These are phyloP conservation scores for Ophiostoma tasmaniense DNA, from an alignment of 2,329 filamentous ascomycete genomes.

Conservation along the genomic window DNA sequence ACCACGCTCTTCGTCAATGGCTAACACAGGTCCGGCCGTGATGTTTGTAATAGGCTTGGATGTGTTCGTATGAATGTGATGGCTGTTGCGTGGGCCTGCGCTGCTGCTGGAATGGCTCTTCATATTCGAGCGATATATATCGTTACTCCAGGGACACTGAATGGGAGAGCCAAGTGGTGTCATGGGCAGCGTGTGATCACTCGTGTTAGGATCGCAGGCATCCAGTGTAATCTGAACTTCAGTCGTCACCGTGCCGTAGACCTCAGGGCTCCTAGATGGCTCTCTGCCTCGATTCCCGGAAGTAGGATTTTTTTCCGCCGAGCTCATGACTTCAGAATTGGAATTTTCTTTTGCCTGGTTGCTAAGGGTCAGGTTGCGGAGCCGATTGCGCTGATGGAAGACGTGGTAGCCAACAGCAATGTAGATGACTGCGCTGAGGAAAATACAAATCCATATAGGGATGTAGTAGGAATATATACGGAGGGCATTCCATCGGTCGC, in stretches of 20 bases:
- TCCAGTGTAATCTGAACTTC: slow-evolving; percentile 40
- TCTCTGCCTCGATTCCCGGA: neutral
- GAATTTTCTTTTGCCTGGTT: slow-evolving; percentile 31
- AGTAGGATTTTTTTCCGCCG: neutral
- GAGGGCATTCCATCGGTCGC: slow-evolving; percentile 43
- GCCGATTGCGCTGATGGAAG: slow-evolving; percentile 48
- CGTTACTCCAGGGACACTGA: slow-evolving; percentile 17
- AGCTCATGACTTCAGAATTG: slow-evolving; percentile 23
- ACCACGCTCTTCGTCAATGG: slow-evolving; percentile 7
- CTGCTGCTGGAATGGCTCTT: neutral
- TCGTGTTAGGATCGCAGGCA: slow-evolving; percentile 18
- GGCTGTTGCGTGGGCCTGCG: neutral
- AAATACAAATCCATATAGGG: slow-evolving; percentile 52
- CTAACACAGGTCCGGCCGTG: neutral
- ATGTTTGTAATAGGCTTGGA: neutral
- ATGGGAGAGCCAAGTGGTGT: slow-evolving; percentile 12
- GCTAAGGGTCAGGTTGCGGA: slow-evolving; percentile 45
- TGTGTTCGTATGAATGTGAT: neutral
- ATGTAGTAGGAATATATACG: slow-evolving; percentile 56
- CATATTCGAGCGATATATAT: slow-evolving; percentile 5
- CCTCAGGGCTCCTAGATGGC: slow-evolving; percentile 22
- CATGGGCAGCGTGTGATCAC: slow-evolving; percentile 12
- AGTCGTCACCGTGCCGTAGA: slow-evolving; percentile 45
- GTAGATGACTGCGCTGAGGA: slow-evolving; percentile 47
- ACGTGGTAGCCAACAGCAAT: slow-evolving; percentile 51